Evolutionary conservation across 371 early-diverging fungal genomes (phyloP).

Genomic region (Syncephalis plumigaleata): DNA sequence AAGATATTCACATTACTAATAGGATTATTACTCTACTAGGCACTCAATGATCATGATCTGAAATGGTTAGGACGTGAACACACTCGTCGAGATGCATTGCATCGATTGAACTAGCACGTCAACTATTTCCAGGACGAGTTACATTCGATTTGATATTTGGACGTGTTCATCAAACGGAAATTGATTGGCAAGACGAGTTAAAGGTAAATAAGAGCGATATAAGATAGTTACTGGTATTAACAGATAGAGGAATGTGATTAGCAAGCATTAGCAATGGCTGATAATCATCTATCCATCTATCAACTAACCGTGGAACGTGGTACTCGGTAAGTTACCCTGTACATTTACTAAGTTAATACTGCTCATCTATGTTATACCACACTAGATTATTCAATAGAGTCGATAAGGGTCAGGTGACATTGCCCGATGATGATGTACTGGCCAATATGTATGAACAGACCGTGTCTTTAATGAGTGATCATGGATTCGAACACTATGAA

Average conservation of each 20-base stretch:
- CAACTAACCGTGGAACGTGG: constrained; percentile 64
- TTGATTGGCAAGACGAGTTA: constrained; percentile 37
- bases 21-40: constrained; percentile 1
- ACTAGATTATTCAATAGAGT: constrained; percentile 26
- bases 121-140: constrained; percentile 30
- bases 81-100: constrained; percentile 26
- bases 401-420: constrained; percentile 11
- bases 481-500: constrained; percentile 54
- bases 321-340: constrained; percentile 29
- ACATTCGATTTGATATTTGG: constrained; percentile 67
- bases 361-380: too few relatives aligned
- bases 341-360: too few relatives aligned
- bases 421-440: constrained; percentile 23
- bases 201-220: too few relatives aligned
- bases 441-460: constrained; percentile 53
- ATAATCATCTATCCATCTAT: constrained; percentile 47
- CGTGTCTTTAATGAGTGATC: constrained; percentile 12
- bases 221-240: too few relatives aligned
- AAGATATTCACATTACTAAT: not conserved
- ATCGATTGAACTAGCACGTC: constrained; percentile 21
- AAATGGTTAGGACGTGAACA: constrained; percentile 44
- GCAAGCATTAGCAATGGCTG: constrained; percentile 21
- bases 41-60: constrained; percentile 33
- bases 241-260: too few relatives aligned
- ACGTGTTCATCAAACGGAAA: constrained; percentile 34